Percentiles rank a stretch among this genome's conserved stretches.
Evolutionary conservation across 2,329 filamentous ascomycete species (phyloP).

Genomic region (Claviceps sp.): DNA sequence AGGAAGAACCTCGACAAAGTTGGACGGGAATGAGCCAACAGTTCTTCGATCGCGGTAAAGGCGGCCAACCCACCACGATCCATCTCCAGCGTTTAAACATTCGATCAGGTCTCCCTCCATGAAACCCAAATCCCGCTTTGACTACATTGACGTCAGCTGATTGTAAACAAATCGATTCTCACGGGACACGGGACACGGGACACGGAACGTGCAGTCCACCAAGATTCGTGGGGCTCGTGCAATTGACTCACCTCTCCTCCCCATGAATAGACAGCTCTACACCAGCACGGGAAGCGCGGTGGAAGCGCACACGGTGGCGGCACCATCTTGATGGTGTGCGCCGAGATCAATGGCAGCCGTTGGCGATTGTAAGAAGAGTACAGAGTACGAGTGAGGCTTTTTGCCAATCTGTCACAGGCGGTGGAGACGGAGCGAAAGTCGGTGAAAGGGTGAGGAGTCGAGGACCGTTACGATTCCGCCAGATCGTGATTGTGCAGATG

Average conservation of each 20-base stretch:
- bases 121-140: slow-evolving; percentile 88
- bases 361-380: not conserved
- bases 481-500: not conserved
- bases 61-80: slow-evolving; percentile 95
- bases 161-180: not conserved
- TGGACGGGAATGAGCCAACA: slow-evolving; percentile 88
- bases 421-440: not conserved
- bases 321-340: slow-evolving; percentile 29
- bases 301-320: slow-evolving; percentile 50
- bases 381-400: not conserved
- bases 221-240: not conserved
- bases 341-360: not conserved
- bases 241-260: slow-evolving; percentile 55
- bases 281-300: slow-evolving; percentile 79
- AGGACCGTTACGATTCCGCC: not conserved
- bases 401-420: not conserved
- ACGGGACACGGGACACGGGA: no score
- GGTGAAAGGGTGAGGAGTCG: not conserved
- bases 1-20: slow-evolving; percentile 86
- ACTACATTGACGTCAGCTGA: slow-evolving; percentile 29
- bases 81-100: slow-evolving; percentile 93
- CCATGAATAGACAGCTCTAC: slow-evolving; percentile 83
- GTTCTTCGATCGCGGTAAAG: slow-evolving; percentile 80
- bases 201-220: not conserved
- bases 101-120: slow-evolving; percentile 97